Evolutionary conservation across 768 basidiomycete species (phyloP), one percentile per base, ranked within the genome.

Genomic region (Leccinum subtestaceum): DNA sequence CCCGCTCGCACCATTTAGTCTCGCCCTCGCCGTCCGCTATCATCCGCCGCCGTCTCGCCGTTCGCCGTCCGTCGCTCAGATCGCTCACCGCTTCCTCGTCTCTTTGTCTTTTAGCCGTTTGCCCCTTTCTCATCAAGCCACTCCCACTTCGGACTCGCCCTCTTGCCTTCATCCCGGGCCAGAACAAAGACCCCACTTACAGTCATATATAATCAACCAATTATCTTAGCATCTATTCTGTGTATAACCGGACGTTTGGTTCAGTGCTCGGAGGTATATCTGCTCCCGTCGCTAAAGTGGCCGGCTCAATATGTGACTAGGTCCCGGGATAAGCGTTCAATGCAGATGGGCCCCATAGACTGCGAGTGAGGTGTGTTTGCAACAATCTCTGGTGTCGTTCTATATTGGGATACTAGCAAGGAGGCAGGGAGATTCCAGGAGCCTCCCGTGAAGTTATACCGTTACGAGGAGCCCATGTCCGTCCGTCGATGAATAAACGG

Each of bases 201-300:
- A n/a, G n/a, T n/a, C 45, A 29, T 27, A 49, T 60, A 49, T 43
- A 67, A 68, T 58, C 52, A 50, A 59, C 46, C 29, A 23, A 49
- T 36, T 13, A 53, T 36, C 36, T 29, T 29, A 29, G 34, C 50
- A 66, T 56, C n/a, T n/a, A 52, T 48, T 23, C 21, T 11, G 15
- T 17, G 19, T 48, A 32, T 43, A 32, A 32, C 15, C 1, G 17
- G 12, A 21, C 11, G 13, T 43, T 43, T 0, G 3, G 9, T 34
- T 27, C 25, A 12, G 23, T 23, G 55, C 52, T 36, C n/a, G 9
- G 12, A 23, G 31, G 23, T 29, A 25, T 49, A 29, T 17, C 9
- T 47, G 7, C 12, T 47, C 21, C 12, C 13, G 21, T 15, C 12
- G 19, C 12, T 23, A n/a, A 21, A 13, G 21, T 21, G 21, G 21